Percentiles rank a stretch among this genome's conserved stretches.
Evolutionary conservation across 2,329 filamentous ascomycete genomes (phyloP).

Genomic region (Kalmusia sp.): DNA sequence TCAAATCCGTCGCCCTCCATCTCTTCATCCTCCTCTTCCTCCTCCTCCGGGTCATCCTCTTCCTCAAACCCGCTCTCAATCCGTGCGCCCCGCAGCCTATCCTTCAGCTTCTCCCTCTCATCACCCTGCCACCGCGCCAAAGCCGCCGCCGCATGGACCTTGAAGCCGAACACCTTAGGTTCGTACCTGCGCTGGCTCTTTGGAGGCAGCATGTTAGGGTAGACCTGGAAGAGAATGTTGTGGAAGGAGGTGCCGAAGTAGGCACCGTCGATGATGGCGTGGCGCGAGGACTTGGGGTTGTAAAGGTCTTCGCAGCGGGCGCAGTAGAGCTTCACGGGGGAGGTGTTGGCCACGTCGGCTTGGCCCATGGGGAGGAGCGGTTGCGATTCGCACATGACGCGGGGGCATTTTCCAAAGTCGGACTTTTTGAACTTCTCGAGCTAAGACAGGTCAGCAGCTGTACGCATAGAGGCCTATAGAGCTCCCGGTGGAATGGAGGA

Average conservation of each 20-base stretch:
- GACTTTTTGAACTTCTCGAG: slow-evolving; percentile 99
- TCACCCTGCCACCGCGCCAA: slow-evolving; percentile 90
- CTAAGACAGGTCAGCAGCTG: slow-evolving; percentile 56
- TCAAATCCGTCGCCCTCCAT: slow-evolving; percentile 41
- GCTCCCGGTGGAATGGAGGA: not conserved
- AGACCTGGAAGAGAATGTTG: slow-evolving; percentile 99
- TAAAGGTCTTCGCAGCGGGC: slow-evolving; percentile 97
- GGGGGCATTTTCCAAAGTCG: slow-evolving; percentile 97
- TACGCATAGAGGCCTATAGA: not conserved
- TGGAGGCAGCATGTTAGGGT: slow-evolving; percentile 84
- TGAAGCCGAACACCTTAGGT: slow-evolving; percentile 92
- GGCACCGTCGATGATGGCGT: slow-evolving; percentile 93
- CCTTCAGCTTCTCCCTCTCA: slow-evolving; percentile 81
- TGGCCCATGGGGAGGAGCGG: slow-evolving; percentile 94
- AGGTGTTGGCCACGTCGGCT: slow-evolving; percentile 84
- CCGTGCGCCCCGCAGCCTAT: slow-evolving; percentile 70
- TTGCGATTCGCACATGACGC: slow-evolving; percentile 92
- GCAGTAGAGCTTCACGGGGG: slow-evolving; percentile 96
- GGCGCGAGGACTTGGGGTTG: slow-evolving; percentile 96
- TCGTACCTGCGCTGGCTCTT: slow-evolving; percentile 89
- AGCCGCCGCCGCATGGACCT: slow-evolving; percentile 87
- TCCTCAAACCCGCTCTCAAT: slow-evolving; percentile 84
- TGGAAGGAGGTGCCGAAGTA: slow-evolving; percentile 99
- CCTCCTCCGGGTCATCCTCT: slow-evolving; percentile 66
- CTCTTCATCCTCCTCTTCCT: slow-evolving; percentile 62